phyloP scores from a whole-genome alignment of 2,329 filamentous ascomycete genomes.

The Alternaria gansuensis region DNA sequence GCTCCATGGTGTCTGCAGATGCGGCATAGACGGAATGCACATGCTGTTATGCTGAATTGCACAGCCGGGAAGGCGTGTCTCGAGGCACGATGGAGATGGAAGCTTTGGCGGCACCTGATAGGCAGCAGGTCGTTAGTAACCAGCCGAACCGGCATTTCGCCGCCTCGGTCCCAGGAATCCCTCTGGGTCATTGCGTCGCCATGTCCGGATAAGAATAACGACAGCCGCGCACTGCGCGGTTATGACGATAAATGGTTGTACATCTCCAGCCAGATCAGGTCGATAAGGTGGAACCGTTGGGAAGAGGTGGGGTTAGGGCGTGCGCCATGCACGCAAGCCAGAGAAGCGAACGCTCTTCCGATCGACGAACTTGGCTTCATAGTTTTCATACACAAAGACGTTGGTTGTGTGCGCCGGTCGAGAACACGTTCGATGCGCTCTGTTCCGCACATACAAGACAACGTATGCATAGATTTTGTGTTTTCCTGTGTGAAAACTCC shows the following conservation, averaged over 20 bases:
- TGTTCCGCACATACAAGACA: conserved; percentile 12
- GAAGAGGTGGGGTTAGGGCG: conserved; percentile 31
- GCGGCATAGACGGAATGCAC: conserved; percentile 11
- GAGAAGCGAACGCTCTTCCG: conserved; percentile 20
- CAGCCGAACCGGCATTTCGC: conserved; percentile 19
- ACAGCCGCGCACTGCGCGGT: conserved; percentile 48
- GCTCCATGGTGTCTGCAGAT: conserved; percentile 13
- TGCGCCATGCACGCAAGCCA: conserved; percentile 30
- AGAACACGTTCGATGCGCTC: conserved; percentile 15
- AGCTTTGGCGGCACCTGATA: conserved; percentile 32
- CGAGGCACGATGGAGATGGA: conserved; percentile 30
- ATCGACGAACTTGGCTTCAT: conserved; percentile 46
- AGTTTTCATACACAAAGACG: conserved; percentile 11
- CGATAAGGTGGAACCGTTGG: conserved; percentile 32
- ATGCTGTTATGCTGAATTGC: conserved; percentile 18
- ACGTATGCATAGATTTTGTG: conserved; percentile 1
- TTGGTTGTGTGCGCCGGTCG: conserved; percentile 13
- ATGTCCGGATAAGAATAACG: conserved; percentile 9
- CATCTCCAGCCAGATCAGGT: conserved; percentile 18
- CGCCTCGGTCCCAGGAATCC: conserved; percentile 20
- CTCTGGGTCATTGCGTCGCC: conserved; percentile 15
- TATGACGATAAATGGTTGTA: conserved; percentile 19
- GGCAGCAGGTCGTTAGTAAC: conserved; percentile 29
- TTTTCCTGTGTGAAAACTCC: not conserved
- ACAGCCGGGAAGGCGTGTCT: conserved; percentile 16